Evolutionary conservation across 2,329 filamentous ascomycete genomes (phyloP).

Genomic region (Phaeophleospora eucalypticola): DNA sequence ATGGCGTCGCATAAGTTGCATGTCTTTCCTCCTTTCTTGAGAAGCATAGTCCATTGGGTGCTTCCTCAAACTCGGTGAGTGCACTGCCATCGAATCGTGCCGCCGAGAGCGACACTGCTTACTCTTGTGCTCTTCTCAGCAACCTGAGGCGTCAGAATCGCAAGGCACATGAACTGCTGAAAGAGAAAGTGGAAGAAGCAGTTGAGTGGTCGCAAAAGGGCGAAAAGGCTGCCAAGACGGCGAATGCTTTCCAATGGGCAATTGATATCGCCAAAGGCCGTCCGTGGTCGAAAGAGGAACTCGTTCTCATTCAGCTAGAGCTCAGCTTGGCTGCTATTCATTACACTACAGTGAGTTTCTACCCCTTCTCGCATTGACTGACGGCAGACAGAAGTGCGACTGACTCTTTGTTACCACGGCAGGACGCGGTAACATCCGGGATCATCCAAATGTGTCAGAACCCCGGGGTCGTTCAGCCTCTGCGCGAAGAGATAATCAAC

Average conservation of each 20-base stretch:
- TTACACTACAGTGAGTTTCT: constrained; percentile 28
- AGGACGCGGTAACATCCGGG: too few species aligned
- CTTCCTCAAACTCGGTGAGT: constrained; percentile 35
- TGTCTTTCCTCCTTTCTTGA: constrained; percentile 33
- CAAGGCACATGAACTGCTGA: constrained; percentile 5
- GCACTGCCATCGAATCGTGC: constrained; percentile 24
- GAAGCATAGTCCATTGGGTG: constrained; percentile 33
- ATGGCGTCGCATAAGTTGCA: constrained; percentile 31
- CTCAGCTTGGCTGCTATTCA: constrained; percentile 26
- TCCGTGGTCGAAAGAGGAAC: too few species aligned
- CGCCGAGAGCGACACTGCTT: neutral
- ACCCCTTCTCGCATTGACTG: constrained; percentile 21
- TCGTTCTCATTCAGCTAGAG: constrained; percentile 18
- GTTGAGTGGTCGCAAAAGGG: constrained; percentile 28
- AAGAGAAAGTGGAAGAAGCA: constrained; percentile 21
- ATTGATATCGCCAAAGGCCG: too few species aligned
- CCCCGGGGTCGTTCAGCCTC: constrained; percentile 25
- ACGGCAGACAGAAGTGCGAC: too few species aligned
- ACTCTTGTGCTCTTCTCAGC: too few species aligned
- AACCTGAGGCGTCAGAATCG: too few species aligned
- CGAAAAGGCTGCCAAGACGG: constrained; percentile 13
- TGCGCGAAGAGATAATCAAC: constrained; percentile 12
- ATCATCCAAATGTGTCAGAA: constrained; percentile 20
- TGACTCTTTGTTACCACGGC: too few species aligned
- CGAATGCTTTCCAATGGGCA: too few species aligned